Percentiles rank a stretch among this genome's conserved stretches.
Conservation (phyloP, 768 basidiomycete genomes). For the Mycena epipterygia region DNA sequence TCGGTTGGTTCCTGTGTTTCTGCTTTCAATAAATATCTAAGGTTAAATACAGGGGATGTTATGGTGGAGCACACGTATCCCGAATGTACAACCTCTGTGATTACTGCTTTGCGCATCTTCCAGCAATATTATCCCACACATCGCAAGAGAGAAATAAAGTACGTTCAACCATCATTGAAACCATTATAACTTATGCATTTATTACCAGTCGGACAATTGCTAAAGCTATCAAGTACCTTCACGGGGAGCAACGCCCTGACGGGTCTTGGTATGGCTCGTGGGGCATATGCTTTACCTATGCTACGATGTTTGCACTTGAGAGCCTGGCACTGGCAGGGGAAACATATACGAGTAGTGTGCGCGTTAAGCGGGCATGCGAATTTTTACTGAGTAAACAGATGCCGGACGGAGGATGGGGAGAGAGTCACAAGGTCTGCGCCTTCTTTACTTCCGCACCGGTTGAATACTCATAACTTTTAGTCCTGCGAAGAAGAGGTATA, state of each 20-base stretch:
- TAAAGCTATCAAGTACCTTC: constrained; percentile 84
- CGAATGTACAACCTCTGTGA: constrained; percentile 96
- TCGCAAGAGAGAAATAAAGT: constrained; percentile 83
- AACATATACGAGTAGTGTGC: constrained; percentile 80
- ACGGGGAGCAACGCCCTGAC: constrained; percentile 81
- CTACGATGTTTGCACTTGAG: constrained; percentile 96
- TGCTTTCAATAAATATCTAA: constrained; percentile 2
- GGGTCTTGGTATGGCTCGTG: constrained; percentile 97
- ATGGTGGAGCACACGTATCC: constrained; percentile 97
- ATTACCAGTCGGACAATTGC: constrained; percentile 70
- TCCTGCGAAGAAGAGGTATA: constrained; percentile 85
- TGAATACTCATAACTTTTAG: constrained; percentile 52
- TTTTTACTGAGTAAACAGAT: constrained; percentile 89
- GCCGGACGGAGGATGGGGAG: constrained; percentile 97
- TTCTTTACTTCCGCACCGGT: not conserved
- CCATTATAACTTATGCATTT: not conserved
- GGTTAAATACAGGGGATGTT: constrained; percentile 77
- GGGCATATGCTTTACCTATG: constrained; percentile 99
- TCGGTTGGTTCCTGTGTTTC: constrained; percentile 66
- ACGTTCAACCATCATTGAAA: not conserved
- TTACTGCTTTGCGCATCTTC: constrained; percentile 91
- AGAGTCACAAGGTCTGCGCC: constrained; percentile 91
- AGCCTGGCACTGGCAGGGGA: constrained; percentile 91
- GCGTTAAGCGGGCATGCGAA: constrained; percentile 81
- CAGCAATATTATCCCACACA: constrained; percentile 84